Percentiles rank a stretch among this genome's conserved stretches.
These are phyloP conservation scores for Canavalia gladiata DNA, from an alignment of 306 rosid species.

Conservation along the genomic window DNA sequence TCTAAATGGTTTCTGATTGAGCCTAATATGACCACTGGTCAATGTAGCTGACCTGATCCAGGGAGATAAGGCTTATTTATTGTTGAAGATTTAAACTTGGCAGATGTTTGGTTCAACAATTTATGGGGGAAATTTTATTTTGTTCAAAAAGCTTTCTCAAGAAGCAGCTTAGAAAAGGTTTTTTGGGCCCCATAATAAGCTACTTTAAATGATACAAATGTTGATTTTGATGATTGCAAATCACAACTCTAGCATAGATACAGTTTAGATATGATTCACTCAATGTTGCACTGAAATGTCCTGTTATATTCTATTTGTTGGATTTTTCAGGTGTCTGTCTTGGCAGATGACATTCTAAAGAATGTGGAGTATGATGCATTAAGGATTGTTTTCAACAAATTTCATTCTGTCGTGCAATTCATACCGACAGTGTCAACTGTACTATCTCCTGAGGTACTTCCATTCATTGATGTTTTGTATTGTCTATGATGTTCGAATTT, in stretches of 20 bases:
- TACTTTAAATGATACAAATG: neutral
- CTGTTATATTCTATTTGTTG: constrained; percentile 41
- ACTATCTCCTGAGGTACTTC: constrained; percentile 90
- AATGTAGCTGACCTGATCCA: constrained; percentile 1
- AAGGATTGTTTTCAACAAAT: constrained; percentile 86
- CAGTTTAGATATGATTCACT: constrained; percentile 28
- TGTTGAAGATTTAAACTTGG: constrained; percentile 30
- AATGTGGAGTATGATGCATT: constrained; percentile 93
- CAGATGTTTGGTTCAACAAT: neutral
- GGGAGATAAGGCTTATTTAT: neutral
- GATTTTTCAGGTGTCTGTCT: constrained; percentile 80
- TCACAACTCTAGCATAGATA: neutral
- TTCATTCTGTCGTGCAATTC: constrained; percentile 83
- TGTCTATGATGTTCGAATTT: neutral
- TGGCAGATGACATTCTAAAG: constrained; percentile 93
- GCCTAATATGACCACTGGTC: constrained; percentile 6
- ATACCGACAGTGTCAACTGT: constrained; percentile 80
- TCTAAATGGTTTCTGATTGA: constrained; percentile 31
- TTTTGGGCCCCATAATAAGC: neutral
- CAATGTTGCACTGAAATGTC: constrained; percentile 2
- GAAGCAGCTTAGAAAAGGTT: neutral
- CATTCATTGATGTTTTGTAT: neutral
- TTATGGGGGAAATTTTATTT: neutral
- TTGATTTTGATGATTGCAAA: constrained; percentile 32
- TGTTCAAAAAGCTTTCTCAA: neutral